Evolutionary conservation across 2,329 filamentous ascomycete genomes (phyloP).

Genomic region (Zymoseptoria ardabiliae): DNA sequence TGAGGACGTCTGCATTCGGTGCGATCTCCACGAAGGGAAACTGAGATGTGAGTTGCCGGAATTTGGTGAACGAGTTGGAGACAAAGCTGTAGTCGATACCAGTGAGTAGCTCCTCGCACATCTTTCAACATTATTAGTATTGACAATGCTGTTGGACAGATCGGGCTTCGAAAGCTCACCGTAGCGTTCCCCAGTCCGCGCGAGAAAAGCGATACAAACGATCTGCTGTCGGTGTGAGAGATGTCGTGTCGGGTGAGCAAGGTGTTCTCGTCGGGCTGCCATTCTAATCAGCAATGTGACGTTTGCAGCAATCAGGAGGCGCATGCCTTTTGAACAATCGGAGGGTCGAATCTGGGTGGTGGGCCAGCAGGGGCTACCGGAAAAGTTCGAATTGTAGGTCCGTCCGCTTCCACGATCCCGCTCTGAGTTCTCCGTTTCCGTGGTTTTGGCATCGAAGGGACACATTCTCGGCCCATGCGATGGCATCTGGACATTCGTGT

Average conservation of each 20-base stretch:
- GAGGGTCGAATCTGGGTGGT: slow-evolving; percentile 10
- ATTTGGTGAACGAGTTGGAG: slow-evolving; percentile 17
- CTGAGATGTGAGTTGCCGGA: slow-evolving; percentile 14
- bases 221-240: slow-evolving; percentile 18
- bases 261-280: slow-evolving; percentile 4
- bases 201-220: slow-evolving; percentile 18
- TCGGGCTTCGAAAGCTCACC: slow-evolving; percentile 4
- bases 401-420: slow-evolving; percentile 4
- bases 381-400: background rate
- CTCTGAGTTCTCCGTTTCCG: slow-evolving; percentile 20
- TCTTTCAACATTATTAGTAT: slow-evolving; percentile 6
- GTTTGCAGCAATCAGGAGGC: background rate
- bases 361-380: slow-evolving; percentile 3
- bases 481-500: slow-evolving; percentile 18
- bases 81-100: slow-evolving; percentile 24
- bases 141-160: background rate
- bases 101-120: slow-evolving; percentile 15
- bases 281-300: slow-evolving; percentile 1
- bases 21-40: slow-evolving; percentile 22
- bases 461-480: slow-evolving; percentile 22
- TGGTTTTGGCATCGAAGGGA: slow-evolving; percentile 21
- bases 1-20: slow-evolving; percentile 7
- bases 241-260: slow-evolving; percentile 15
- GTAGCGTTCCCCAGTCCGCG: slow-evolving; percentile 15
- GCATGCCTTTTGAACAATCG: slow-evolving; percentile 1